phyloP scores from a whole-genome alignment of 306 rosid genomes.

The Citrullus colocynthis region DNA sequence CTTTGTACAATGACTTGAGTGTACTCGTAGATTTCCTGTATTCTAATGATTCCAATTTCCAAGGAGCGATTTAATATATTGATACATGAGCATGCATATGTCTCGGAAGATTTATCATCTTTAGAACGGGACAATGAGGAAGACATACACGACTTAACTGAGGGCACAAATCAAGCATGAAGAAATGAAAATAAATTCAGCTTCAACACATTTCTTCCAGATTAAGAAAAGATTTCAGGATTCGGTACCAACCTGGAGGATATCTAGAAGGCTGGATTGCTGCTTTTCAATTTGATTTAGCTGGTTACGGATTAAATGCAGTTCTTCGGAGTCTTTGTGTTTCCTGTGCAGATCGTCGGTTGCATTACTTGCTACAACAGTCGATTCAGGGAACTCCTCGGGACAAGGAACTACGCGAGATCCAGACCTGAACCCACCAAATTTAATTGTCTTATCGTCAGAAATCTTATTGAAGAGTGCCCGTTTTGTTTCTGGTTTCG shows the following conservation, averaged over 20 bases:
- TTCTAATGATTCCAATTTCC: conserved; percentile 3
- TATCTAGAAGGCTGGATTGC: conserved; percentile 78
- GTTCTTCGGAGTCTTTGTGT: conserved; percentile 55
- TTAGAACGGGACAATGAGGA: not conserved
- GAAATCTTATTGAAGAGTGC: conserved; percentile 36
- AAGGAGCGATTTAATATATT: not conserved
- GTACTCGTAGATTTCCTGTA: not conserved
- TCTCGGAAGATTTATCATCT: not conserved
- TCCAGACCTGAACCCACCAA: conserved; percentile 47
- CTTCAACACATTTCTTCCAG: not conserved
- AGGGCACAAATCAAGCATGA: not conserved
- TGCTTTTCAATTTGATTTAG: conserved; percentile 85
- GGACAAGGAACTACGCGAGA: conserved; percentile 80
- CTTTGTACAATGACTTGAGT: no score
- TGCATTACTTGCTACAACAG: conserved; percentile 26
- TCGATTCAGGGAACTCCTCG: conserved; percentile 41
- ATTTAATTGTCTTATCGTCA: conserved; percentile 37
- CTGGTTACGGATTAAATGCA: conserved; percentile 66
- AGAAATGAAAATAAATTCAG: not conserved
- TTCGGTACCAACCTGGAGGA: conserved; percentile 63
- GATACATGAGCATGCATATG: not conserved
- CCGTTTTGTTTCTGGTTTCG: conserved; percentile 42
- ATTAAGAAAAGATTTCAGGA: not conserved
- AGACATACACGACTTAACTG: not conserved
- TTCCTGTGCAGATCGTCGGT: conserved; percentile 33